phyloP scores from a whole-genome alignment of 2,329 filamentous ascomycete species.

The Laburnicola sp. region DNA sequence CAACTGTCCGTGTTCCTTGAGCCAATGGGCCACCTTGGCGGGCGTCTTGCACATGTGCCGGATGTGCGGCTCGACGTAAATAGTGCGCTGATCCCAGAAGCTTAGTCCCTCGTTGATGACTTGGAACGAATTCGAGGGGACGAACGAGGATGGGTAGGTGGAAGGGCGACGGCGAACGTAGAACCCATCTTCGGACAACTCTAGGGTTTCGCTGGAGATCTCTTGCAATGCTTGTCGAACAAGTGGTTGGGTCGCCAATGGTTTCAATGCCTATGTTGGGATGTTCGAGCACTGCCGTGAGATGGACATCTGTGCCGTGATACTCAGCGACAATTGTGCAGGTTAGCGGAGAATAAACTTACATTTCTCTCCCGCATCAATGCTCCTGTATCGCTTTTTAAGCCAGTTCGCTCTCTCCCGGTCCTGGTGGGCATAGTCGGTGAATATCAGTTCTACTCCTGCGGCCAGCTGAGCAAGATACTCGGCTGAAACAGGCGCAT shows the following conservation, averaged over 20 bases:
- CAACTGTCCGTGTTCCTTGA: conserved; percentile 34
- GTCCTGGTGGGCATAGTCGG: conserved; percentile 43
- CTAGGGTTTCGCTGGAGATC: conserved; percentile 22
- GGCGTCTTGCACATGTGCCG: conserved; percentile 36
- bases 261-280: conserved; percentile 38
- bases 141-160: conserved; percentile 35
- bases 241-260: conserved; percentile 31
- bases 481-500: conserved; percentile 25
- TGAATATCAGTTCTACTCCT: conserved; percentile 41
- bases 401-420: conserved; percentile 31
- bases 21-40: conserved; percentile 35
- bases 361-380: conserved; percentile 35
- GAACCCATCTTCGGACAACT: conserved; percentile 32
- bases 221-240: conserved; percentile 34
- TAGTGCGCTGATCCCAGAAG: conserved; percentile 44
- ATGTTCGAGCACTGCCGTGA: conserved; percentile 37
- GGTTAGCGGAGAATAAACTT: background rate
- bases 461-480: conserved; percentile 36
- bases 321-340: background rate
- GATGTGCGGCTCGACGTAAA: conserved; percentile 44
- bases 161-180: conserved; percentile 35
- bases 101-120: conserved; percentile 31
- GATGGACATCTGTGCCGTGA: conserved; percentile 31
- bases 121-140: conserved; percentile 30
- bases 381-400: conserved; percentile 24